These are phyloP conservation scores for Inonotus hispidus DNA, from an alignment of 1,284 basidiomycete genomes.

Conservation along the genomic window DNA sequence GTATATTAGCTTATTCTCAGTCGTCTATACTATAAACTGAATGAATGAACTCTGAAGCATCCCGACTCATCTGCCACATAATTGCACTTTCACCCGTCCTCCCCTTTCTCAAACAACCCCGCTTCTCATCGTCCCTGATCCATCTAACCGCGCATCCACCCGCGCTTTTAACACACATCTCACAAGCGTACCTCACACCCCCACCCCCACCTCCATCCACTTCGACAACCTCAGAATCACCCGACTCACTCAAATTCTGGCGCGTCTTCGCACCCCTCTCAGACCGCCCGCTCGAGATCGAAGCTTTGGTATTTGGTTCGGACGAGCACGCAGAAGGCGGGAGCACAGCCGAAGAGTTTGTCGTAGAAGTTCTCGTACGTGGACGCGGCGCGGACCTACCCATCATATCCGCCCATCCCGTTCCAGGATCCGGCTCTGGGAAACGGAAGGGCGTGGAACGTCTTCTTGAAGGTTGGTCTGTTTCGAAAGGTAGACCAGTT, in stretches of 20 bases:
- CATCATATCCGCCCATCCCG: background rate
- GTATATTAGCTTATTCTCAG: constrained; percentile 28
- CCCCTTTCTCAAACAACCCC: constrained; percentile 51
- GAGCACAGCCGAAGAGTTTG: constrained; percentile 35
- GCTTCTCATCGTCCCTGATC: constrained; percentile 61
- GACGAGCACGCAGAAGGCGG: constrained; percentile 34
- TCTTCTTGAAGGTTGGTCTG: constrained; percentile 58
- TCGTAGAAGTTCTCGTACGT: constrained; percentile 60
- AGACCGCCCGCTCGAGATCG: constrained; percentile 52
- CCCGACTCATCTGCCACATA: constrained; percentile 63
- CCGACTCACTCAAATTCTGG: constrained; percentile 75
- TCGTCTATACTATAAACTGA: background rate
- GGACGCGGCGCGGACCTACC: constrained; percentile 25
- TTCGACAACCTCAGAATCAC: constrained; percentile 31
- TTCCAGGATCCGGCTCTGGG: constrained; percentile 21
- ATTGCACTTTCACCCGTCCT: constrained; percentile 47
- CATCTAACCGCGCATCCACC: constrained; percentile 65
- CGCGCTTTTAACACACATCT: constrained; percentile 55
- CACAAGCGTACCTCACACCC: constrained; percentile 58
- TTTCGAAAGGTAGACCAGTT: constrained; percentile 32
- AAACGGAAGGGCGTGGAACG: constrained; percentile 52
- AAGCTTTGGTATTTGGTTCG: constrained; percentile 53
- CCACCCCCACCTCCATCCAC: constrained; percentile 52
- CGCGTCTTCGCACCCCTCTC: constrained; percentile 62
- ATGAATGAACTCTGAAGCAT: constrained; percentile 37